Evolutionary conservation across 1,139 yeast genomes (phyloP).

Genomic region (Scheffersomyces titani): DNA sequence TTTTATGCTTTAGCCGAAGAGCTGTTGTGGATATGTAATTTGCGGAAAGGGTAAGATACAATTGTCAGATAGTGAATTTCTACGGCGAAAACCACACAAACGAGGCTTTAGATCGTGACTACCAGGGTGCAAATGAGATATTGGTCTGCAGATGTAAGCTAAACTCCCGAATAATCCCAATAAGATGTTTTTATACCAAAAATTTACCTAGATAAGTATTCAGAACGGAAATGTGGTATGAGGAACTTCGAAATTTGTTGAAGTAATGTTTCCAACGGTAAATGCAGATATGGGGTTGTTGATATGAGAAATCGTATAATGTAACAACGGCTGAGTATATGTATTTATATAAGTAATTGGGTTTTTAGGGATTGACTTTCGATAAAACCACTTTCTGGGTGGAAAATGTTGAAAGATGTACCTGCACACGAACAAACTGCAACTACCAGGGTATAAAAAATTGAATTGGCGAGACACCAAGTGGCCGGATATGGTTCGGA

Average conservation of each 20-base stretch:
- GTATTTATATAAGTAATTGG: neutral
- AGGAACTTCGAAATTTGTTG: neutral
- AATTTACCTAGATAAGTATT: too few species aligned
- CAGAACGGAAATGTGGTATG: neutral
- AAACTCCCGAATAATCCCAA: neutral
- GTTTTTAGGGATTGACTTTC: neutral
- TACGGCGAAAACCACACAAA: neutral
- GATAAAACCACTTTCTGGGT: neutral
- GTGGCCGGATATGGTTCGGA: neutral
- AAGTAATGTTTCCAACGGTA: neutral
- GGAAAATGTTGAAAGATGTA: neutral
- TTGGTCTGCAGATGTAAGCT: neutral
- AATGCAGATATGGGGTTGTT: neutral
- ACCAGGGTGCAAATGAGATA: neutral
- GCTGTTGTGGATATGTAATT: neutral
- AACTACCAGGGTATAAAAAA: neutral
- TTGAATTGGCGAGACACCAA: neutral
- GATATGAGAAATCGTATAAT: neutral
- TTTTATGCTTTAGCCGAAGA: neutral
- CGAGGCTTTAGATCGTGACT: neutral
- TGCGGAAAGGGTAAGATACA: neutral
- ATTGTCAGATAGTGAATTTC: neutral
- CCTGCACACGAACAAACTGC: neutral
- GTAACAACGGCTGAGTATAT: neutral
- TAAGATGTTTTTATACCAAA: neutral